Conservation (phyloP, 352 stramenopile species). For the Pythium vanterpoolii region DNA sequence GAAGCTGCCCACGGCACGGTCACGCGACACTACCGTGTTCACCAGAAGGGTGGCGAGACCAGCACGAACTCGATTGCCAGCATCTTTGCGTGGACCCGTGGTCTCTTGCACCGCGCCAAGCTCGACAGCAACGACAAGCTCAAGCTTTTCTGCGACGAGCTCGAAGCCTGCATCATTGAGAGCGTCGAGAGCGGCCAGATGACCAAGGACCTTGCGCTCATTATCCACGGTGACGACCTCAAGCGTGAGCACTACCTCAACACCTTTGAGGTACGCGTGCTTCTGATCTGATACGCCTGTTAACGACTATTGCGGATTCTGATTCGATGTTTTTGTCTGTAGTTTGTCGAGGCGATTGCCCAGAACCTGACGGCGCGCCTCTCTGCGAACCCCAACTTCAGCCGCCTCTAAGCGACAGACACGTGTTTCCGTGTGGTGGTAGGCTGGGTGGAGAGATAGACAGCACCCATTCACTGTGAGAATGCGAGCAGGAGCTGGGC, state of each 20-base stretch:
- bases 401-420: conserved; percentile 22
- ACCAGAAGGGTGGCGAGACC: conserved; percentile 86
- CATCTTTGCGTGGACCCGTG: conserved; percentile 89
- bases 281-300: too few relatives aligned
- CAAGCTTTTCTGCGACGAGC: conserved; percentile 64
- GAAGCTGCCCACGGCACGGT: conserved; percentile 89
- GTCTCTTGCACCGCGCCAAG: conserved; percentile 79
- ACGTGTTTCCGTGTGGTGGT: neutral
- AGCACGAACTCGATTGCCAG: conserved; percentile 88
- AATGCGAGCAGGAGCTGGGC: too few relatives aligned
- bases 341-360: conserved; percentile 56
- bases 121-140: conserved; percentile 81
- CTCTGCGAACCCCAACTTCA: conserved; percentile 34
- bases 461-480: too few relatives aligned
- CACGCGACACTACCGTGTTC: conserved; percentile 84
- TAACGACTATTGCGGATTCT: neutral
- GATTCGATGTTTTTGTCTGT: neutral
- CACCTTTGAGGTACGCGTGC: conserved; percentile 26
- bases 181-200: conserved; percentile 82
- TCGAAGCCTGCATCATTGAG: conserved; percentile 75
- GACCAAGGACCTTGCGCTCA: conserved; percentile 88
- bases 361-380: conserved; percentile 44
- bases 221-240: conserved; percentile 70
- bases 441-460: neutral
- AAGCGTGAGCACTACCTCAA: conserved; percentile 71